Conservation (phyloP, 106 monocot species). For the Chionographis japonica region DNA sequence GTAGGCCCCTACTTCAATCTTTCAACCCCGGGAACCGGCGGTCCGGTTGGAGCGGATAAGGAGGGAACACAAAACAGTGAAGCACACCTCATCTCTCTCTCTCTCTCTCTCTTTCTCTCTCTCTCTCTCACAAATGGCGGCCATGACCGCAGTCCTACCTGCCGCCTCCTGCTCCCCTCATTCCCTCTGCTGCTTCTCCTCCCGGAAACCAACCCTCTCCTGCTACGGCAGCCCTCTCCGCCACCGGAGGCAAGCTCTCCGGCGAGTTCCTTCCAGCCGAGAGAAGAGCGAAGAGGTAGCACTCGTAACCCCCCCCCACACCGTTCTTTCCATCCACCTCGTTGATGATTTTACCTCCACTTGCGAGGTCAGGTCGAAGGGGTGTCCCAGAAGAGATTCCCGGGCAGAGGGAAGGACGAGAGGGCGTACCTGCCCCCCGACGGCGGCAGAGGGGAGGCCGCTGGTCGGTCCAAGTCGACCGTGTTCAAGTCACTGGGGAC, state of each 20-base stretch:
- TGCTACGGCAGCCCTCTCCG: not conserved
- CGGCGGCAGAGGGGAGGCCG: constrained; percentile 4
- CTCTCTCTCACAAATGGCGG: not conserved
- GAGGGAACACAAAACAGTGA: not conserved
- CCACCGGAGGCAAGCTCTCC: not conserved
- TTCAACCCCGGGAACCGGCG: too few species aligned
- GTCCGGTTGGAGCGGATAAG: too few species aligned
- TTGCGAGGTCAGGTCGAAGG: constrained; percentile 23
- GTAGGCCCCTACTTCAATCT: too few species aligned
- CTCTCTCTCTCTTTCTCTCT: not conserved
- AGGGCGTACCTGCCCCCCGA: not conserved
- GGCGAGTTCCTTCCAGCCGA: not conserved
- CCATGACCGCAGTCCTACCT: constrained; percentile 10
- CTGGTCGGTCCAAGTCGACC: constrained; percentile 10
- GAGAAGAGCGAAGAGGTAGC: constrained; percentile 1
- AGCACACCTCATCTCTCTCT: not conserved
- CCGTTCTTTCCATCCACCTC: not conserved
- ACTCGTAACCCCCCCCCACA: not conserved
- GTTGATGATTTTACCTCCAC: not conserved
- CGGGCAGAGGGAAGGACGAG: constrained; percentile 27
- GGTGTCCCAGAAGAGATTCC: constrained; percentile 29
- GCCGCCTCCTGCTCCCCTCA: constrained; percentile 13
- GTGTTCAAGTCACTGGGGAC: constrained; percentile 44
- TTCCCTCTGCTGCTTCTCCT: not conserved
- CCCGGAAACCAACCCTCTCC: not conserved